Evolutionary conservation across 805 yeast species (phyloP), one percentile per base, ranked within the genome.

Genomic region (Candida vaughaniae): DNA sequence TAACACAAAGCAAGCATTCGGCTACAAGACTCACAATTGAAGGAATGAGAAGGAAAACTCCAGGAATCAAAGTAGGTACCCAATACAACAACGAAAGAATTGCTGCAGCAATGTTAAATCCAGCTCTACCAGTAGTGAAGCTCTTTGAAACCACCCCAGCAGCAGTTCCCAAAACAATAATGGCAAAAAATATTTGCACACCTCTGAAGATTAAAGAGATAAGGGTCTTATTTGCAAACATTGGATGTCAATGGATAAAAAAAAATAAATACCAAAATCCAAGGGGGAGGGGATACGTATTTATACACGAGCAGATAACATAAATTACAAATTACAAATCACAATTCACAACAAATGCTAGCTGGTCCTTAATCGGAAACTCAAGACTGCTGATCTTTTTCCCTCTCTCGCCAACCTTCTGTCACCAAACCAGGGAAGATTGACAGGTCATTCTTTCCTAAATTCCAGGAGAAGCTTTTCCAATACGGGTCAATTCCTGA

Each of bases 1-100:
- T 41, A 4, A 53, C 41, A 36, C 45, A 43, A 28, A 55, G 31
- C 3, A 47, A 20, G 7, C 28, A 18, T 31, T 56, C 62, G 4
- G 27, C 22, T 10, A 44, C 28, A n/a, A 52, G 36, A 3, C 49
- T 15, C 3, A 30, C 42, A 6, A 45, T 20, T 11, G 42, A 29
- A 5, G 50, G 51, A 8, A 51, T 25, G 5, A 33, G 12, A 6
- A 18, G n/a, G 29, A 36, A 43, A 5, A 40, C 22, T 1, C 26
- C n/a, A 5, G 51, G 51, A 5, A 45, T 16, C 4, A 47, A 31
- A 8, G 45, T 14, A 4, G 33, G 19, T 15, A 25, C 33, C 7
- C 37, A 20, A 27, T 37, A 47, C 7, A 50, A 8, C 4, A 47
- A 14, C 2, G 47, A 28, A 7, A 53, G 29, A n/a, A 41, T 35